phyloP scores from a whole-genome alignment of 139 green algal genomes.

The Pleodorina starrii region DNA sequence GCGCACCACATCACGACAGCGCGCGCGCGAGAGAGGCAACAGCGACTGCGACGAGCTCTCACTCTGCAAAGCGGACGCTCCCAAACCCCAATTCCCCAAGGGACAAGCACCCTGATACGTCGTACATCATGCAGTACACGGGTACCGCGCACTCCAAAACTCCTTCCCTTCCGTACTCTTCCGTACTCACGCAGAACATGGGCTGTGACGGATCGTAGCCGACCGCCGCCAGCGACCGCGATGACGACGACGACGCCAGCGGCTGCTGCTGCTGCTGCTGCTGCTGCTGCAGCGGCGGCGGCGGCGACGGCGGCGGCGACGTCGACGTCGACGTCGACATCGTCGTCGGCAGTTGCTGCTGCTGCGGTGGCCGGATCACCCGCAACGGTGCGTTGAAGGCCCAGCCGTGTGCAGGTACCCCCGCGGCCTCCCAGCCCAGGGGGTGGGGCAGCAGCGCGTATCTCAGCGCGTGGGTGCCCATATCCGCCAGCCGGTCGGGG shows the following conservation, averaged over 20 bases:
- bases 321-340: no score
- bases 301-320: no score
- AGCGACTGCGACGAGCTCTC: no score
- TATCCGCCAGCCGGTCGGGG: constrained; percentile 51
- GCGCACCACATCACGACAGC: no score
- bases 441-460: constrained; percentile 54
- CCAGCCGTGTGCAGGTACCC: constrained; percentile 48
- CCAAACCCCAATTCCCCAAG: no score
- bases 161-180: no score
- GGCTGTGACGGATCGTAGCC: background rate
- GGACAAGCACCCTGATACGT: no score
- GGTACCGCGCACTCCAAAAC: no score
- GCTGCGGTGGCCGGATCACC: background rate
- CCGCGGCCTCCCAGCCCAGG: constrained; percentile 48
- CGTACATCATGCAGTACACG: no score
- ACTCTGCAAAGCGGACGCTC: no score
- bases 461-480: constrained; percentile 46
- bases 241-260: background rate
- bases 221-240: background rate
- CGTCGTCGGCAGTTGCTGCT: background rate
- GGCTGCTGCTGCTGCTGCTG: background rate
- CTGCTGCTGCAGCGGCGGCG: background rate
- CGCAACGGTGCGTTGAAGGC: constrained; percentile 52
- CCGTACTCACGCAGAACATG: constrained; percentile 9
- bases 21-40: no score